Conservation (phyloP, 208 protist species). For the Zelonia costaricensis region DNA sequence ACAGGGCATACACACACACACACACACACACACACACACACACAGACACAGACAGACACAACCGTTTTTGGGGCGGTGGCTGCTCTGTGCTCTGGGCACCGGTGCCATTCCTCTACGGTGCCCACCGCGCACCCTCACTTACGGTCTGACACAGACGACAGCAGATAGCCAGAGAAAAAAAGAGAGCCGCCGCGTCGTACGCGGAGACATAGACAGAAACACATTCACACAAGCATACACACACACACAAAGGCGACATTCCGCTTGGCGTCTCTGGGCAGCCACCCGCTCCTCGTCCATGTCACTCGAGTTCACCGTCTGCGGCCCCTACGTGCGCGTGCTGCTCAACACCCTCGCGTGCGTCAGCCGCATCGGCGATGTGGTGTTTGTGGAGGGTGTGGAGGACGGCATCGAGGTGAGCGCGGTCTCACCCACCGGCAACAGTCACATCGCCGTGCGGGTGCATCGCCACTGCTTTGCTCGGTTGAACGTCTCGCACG, state of each 20-base stretch:
- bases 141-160: too few species aligned
- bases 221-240: slow-evolving; percentile 4
- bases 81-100: too few species aligned
- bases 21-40: neutral
- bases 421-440: slow-evolving; percentile 29
- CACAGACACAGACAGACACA: neutral
- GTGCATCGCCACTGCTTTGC: slow-evolving; percentile 36
- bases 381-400: slow-evolving; percentile 39
- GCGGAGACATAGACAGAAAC: neutral
- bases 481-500: slow-evolving; percentile 13
- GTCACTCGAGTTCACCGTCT: slow-evolving; percentile 49
- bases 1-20: neutral
- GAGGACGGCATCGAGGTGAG: slow-evolving; percentile 41
- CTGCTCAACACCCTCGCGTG: slow-evolving; percentile 44
- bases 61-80: neutral
- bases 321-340: slow-evolving; percentile 32
- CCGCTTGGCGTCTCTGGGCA: neutral
- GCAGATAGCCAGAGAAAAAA: neutral
- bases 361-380: slow-evolving; percentile 39
- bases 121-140: too few species aligned
- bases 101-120: too few species aligned
- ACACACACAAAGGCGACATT: neutral
- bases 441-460: slow-evolving; percentile 40
- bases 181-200: neutral
- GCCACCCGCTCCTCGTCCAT: slow-evolving; percentile 6